phyloP scores from a whole-genome alignment of 2,329 filamentous ascomycete genomes.

The Aspergillus sp. region DNA sequence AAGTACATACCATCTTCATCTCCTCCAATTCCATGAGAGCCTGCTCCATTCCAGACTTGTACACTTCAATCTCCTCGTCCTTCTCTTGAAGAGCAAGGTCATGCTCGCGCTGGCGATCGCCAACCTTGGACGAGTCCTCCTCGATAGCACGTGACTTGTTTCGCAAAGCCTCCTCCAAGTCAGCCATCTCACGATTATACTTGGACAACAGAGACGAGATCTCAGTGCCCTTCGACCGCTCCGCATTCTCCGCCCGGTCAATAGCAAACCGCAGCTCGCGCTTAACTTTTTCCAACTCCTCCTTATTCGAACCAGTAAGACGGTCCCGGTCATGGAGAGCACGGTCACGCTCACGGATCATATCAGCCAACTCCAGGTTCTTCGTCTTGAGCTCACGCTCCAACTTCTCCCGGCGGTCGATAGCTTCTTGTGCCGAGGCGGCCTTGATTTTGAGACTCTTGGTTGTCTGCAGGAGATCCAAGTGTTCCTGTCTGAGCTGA shows the following conservation, averaged over 20 bases:
- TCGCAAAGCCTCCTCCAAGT: slow-evolving; percentile 83
- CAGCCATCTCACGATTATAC: slow-evolving; percentile 95
- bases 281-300: slow-evolving; percentile 90
- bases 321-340: slow-evolving; percentile 91
- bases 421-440: slow-evolving; percentile 92
- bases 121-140: slow-evolving; percentile 68
- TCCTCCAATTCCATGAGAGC: slow-evolving; percentile 89
- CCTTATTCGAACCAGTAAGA: slow-evolving; percentile 74
- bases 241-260: slow-evolving; percentile 84
- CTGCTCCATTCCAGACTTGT: slow-evolving; percentile 97
- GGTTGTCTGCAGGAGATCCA: slow-evolving; percentile 92
- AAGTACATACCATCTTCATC: slow-evolving; percentile 52
- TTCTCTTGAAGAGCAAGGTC: slow-evolving; percentile 83
- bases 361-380: slow-evolving; percentile 95
- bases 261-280: slow-evolving; percentile 87
- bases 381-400: slow-evolving; percentile 98
- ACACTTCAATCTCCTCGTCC: slow-evolving; percentile 95
- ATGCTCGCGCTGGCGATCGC: slow-evolving; percentile 76
- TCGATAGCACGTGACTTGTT: slow-evolving; percentile 84
- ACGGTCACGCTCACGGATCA: slow-evolving; percentile 94
- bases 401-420: slow-evolving; percentile 87
- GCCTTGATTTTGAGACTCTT: slow-evolving; percentile 95
- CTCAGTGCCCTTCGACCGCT: slow-evolving; percentile 89
- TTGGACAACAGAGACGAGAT: slow-evolving; percentile 89
- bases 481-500: slow-evolving; percentile 87